Base-by-base conservation (phyloP, 2,329 filamentous ascomycete genomes). In the Aspergillus spinulosporus region DNA sequence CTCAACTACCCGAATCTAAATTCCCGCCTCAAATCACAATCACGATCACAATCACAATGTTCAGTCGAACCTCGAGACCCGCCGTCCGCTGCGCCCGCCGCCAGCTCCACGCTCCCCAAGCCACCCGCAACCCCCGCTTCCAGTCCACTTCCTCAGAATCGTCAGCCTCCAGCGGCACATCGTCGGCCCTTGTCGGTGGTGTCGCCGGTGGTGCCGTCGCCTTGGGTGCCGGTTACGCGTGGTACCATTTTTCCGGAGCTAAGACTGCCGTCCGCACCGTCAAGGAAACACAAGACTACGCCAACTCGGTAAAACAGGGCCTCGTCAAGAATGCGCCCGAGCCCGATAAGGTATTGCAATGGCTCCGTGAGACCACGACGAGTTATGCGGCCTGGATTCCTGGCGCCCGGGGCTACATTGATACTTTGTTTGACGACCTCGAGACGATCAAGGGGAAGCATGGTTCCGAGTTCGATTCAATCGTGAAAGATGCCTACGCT, bases 301-400 rank as follows among this genome's bases (percentile, higher is more conserved):
- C 88, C 71, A 74, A 85, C 39, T 77, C 79, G 5, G 81, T 86
- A 1, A 81, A 82, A 34, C 76, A 84, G 62, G 84, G 84, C 67
- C 76, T 88, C 4, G 82, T 86, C 62, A 74, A 86, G 54, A 79
- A 80, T 45, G 83, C 87, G 0, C 88, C 88, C 0, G 81, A 84
- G 58, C 80, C 86, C 11, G 87, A 88, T 60, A 81, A 89, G 70
- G 87, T 88, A 1, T 76, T 89, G 39, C 73, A 81, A 58, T 86
- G 82, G 76, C 81, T 92, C 58, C 84, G 85, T 65, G 76, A 84
- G 56, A 85, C 86, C 11, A 84, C 84, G 29, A 84, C 84, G 67
- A 84, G 84, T 26, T 92, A 92, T 66, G 86, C 87, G 2, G 78
- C 77, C 2, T 89, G 87, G 79, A 82, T 92, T 31, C 89, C 89